A percentile compares a stretch with the other conserved stretches of the same genome.
These are phyloP conservation scores for Capsaspora owczarzaki DNA, from an alignment of 78 protist genomes.

Conservation along the genomic window DNA sequence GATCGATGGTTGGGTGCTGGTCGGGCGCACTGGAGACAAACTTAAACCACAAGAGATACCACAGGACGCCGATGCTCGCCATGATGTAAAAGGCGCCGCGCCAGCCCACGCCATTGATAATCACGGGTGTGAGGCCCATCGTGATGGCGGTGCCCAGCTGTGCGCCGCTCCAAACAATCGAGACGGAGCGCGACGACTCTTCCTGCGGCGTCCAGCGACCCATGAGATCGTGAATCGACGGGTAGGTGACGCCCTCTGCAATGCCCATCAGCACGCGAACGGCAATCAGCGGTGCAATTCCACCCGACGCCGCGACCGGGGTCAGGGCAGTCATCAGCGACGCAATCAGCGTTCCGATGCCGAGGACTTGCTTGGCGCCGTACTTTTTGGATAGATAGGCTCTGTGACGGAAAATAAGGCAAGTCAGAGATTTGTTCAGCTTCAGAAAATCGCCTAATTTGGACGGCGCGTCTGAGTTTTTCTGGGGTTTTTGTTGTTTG, in stretches of 20 bases:
- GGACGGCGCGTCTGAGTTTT: too few relatives aligned
- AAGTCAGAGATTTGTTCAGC: too few relatives aligned
- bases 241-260: slow-evolving; percentile 10
- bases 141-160: slow-evolving; percentile 11
- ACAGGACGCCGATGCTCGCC: neutral
- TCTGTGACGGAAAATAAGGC: too few relatives aligned
- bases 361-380: slow-evolving; percentile 23
- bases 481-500: too few relatives aligned
- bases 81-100: slow-evolving; percentile 11
- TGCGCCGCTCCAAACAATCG: slow-evolving; percentile 1
- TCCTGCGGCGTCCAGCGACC: slow-evolving; percentile 1
- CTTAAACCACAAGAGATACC: slow-evolving; percentile 5
- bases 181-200: slow-evolving; percentile 4
- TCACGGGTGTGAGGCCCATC: neutral
- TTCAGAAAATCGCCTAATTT: too few relatives aligned
- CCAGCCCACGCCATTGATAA: slow-evolving; percentile 3
- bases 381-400: neutral
- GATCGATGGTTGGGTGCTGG: neutral
- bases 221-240: slow-evolving; percentile 9
- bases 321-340: neutral
- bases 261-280: slow-evolving; percentile 5
- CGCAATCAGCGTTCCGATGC: neutral
- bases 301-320: neutral
- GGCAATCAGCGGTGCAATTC: neutral
- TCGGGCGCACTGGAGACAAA: neutral